Conservation (phyloP, 2,329 filamentous ascomycete genomes). For the Hortaea werneckii region DNA sequence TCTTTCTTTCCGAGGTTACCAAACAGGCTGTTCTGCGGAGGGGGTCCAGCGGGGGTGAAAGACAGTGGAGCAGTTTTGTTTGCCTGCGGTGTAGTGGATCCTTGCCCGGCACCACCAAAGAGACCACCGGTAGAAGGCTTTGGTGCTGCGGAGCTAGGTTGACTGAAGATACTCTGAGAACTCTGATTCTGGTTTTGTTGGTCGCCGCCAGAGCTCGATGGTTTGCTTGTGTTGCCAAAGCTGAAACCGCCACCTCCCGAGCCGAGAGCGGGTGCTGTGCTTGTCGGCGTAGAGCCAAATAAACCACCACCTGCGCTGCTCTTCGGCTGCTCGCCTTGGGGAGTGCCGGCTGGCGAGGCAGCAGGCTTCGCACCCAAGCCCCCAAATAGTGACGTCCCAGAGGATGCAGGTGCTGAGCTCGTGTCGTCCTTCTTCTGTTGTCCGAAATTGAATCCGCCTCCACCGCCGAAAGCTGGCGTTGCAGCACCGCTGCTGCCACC, state of each 20-base stretch:
- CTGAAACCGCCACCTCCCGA: not conserved
- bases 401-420: not conserved
- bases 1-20: slow-evolving; percentile 2
- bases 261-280: not conserved
- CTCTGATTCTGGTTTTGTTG: not conserved
- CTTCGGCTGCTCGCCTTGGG: not conserved
- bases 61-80: slow-evolving; percentile 1
- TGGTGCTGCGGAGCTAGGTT: slow-evolving; percentile 1
- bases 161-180: not conserved
- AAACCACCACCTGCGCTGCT: not conserved
- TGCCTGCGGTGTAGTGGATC: slow-evolving; percentile 1
- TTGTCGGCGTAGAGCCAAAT: slow-evolving; percentile 1
- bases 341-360: not conserved
- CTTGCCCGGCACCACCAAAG: not conserved
- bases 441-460: not conserved
- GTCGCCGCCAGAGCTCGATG: not conserved
- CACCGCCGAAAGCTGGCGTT: too few species aligned
- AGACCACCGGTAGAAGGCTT: slow-evolving; percentile 6
- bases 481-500: not conserved
- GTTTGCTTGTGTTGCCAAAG: not conserved
- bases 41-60: slow-evolving; percentile 5
- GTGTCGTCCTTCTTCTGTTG: not conserved
- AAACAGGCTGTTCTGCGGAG: slow-evolving; percentile 2
- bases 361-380: not conserved
- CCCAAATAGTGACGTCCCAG: not conserved